Evolutionary conservation across 2,329 filamentous ascomycete species (phyloP).

Genomic region (Orbilia brochopaga): DNA sequence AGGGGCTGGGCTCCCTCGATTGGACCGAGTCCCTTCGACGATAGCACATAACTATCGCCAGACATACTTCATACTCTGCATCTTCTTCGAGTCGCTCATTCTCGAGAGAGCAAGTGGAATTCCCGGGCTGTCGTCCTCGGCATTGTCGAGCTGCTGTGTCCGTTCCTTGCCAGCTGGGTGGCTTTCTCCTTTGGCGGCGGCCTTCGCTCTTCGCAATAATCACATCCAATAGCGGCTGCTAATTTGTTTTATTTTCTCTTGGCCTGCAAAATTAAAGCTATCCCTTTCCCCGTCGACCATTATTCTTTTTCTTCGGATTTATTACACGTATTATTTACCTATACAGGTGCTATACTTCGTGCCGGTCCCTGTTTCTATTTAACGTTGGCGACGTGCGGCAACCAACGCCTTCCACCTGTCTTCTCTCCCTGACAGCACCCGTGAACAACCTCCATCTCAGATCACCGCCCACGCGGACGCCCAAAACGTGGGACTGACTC

Average conservation of each 20-base stretch:
- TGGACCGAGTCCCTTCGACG: no score
- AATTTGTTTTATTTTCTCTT: background rate
- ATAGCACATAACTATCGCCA: background rate
- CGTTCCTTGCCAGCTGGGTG: background rate
- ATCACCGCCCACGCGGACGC: background rate
- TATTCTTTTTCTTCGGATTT: background rate
- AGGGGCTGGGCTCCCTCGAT: no score
- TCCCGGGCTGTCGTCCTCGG: background rate
- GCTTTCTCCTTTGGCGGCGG: background rate
- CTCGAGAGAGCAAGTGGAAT: constrained; percentile 3
- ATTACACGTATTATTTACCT: background rate
- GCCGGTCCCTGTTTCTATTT: background rate
- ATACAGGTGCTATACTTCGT: no score
- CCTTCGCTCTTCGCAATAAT: background rate
- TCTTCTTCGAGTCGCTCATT: constrained; percentile 26
- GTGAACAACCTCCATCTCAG: background rate
- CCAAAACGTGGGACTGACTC: background rate
- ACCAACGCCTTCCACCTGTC: background rate
- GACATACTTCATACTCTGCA: background rate
- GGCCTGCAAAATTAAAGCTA: background rate
- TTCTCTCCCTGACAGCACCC: background rate
- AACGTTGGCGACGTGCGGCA: constrained; percentile 3
- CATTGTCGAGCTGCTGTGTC: background rate
- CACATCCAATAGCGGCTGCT: background rate
- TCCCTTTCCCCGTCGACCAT: background rate